Evolutionary conservation across 148 eudicot genomes (phyloP).

Genomic region (Cornus kousa): DNA sequence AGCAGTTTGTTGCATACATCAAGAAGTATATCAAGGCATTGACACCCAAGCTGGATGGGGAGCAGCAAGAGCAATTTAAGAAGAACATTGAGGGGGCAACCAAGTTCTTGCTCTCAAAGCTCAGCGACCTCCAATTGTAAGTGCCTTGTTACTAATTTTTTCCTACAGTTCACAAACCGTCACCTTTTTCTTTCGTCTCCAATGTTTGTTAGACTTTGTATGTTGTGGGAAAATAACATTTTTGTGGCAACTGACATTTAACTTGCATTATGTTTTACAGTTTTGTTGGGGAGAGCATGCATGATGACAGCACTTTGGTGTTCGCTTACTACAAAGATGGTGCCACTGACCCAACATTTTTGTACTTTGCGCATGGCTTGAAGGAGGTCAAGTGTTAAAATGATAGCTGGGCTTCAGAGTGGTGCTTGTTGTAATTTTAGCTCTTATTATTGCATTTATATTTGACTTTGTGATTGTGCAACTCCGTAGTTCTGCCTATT

Average conservation of each 20-base stretch:
- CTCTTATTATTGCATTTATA: not conserved
- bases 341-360: constrained; percentile 53
- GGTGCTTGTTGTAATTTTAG: not conserved
- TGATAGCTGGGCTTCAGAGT: not conserved
- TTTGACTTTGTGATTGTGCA: not conserved
- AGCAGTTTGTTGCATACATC: constrained; percentile 41
- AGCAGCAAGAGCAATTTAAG: constrained; percentile 42
- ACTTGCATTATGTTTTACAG: constrained; percentile 21
- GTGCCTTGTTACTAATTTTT: not conserved
- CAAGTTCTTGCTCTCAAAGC: constrained; percentile 52
- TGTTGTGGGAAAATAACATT: too few relatives aligned
- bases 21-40: constrained; percentile 48
- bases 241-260: not conserved
- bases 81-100: constrained; percentile 51
- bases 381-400: constrained; percentile 47
- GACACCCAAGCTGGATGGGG: constrained; percentile 38
- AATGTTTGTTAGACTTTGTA: too few relatives aligned
- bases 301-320: constrained; percentile 35
- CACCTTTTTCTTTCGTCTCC: not conserved
- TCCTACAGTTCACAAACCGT: not conserved
- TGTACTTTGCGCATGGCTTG: constrained; percentile 45
- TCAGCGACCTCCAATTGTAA: constrained; percentile 69
- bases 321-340: constrained; percentile 58
- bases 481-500: not conserved
- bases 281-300: constrained; percentile 70